These are phyloP conservation scores for Silene noctiflora DNA, from an alignment of 179 eudicot genomes.

Conservation along the genomic window DNA sequence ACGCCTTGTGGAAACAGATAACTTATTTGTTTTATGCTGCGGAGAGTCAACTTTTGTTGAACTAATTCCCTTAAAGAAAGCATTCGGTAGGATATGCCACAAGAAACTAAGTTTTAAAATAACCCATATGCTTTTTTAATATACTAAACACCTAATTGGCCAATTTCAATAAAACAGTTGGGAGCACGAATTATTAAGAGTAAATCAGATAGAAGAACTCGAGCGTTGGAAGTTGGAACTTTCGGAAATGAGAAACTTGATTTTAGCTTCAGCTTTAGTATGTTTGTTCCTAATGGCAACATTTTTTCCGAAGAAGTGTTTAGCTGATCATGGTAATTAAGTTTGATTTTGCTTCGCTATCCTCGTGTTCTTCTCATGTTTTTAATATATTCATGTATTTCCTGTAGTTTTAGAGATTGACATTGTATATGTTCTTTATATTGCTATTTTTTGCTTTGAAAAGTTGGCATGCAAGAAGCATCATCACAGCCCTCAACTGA, in stretches of 20 bases:
- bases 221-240: neutral
- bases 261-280: constrained; percentile 10
- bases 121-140: neutral
- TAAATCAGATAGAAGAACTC: neutral
- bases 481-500: constrained; percentile 8
- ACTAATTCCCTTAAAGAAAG: neutral
- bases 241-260: neutral
- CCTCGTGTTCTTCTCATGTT: neutral
- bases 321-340: neutral
- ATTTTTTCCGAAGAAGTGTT: neutral
- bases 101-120: neutral
- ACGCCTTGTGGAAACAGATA: neutral
- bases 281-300: constrained; percentile 7
- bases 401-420: neutral
- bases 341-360: neutral
- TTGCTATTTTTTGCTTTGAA: constrained; percentile 4
- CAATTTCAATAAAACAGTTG: neutral
- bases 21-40: constrained; percentile 4
- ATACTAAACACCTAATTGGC: neutral
- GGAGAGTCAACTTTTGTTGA: constrained; percentile 3
- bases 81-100: neutral
- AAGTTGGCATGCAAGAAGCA: constrained; percentile 12
- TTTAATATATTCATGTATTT: neutral
- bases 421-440: neutral
- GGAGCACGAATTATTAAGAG: neutral